Evolutionary conservation across 2,329 filamentous ascomycete species (phyloP).

Genomic region (Ilyonectria mors-panacis): DNA sequence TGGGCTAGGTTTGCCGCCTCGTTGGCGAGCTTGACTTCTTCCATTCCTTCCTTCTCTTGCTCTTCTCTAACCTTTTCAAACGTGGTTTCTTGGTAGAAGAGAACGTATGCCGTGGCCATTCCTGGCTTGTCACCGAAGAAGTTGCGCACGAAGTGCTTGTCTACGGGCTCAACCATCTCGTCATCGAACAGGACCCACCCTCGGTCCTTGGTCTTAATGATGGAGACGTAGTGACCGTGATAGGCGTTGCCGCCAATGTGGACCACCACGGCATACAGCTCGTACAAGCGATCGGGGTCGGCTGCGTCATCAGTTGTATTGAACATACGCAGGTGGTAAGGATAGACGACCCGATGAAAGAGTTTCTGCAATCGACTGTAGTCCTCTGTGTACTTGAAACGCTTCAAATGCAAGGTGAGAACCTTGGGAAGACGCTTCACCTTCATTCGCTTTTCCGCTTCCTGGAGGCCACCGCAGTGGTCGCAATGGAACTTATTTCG

Average conservation of each 20-base stretch:
- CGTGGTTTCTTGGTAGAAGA: slow-evolving; percentile 96
- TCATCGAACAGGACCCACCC: slow-evolving; percentile 98
- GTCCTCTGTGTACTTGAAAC: slow-evolving; percentile 99
- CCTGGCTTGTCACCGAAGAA: slow-evolving; percentile 96
- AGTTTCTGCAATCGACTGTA: slow-evolving; percentile 94
- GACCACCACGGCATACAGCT: slow-evolving; percentile 96
- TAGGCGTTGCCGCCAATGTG: slow-evolving; percentile 98
- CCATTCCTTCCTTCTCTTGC: slow-evolving; percentile 84
- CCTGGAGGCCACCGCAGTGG: slow-evolving; percentile 94
- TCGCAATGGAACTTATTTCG: slow-evolving; percentile 99
- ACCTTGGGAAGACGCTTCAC: slow-evolving; percentile 95
- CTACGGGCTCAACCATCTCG: slow-evolving; percentile 97
- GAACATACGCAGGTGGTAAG: slow-evolving; percentile 95
- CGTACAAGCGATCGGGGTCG: slow-evolving; percentile 93
- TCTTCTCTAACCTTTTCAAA: slow-evolving; percentile 79
- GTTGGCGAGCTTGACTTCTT: slow-evolving; percentile 71
- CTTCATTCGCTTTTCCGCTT: slow-evolving; percentile 99
- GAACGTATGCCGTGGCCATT: slow-evolving; percentile 93
- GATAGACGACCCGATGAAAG: slow-evolving; percentile 96
- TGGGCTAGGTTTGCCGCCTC: slow-evolving; percentile 70
- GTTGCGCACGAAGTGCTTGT: slow-evolving; percentile 95
- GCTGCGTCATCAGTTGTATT: slow-evolving; percentile 97
- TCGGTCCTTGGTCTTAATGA: slow-evolving; percentile 96
- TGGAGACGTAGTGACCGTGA: slow-evolving; percentile 97
- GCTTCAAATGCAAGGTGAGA: slow-evolving; percentile 91